Evolutionary conservation across 1,284 basidiomycete genomes (phyloP), one percentile per base, ranked within the genome.

Genomic region (Leccinum pachyderme): DNA sequence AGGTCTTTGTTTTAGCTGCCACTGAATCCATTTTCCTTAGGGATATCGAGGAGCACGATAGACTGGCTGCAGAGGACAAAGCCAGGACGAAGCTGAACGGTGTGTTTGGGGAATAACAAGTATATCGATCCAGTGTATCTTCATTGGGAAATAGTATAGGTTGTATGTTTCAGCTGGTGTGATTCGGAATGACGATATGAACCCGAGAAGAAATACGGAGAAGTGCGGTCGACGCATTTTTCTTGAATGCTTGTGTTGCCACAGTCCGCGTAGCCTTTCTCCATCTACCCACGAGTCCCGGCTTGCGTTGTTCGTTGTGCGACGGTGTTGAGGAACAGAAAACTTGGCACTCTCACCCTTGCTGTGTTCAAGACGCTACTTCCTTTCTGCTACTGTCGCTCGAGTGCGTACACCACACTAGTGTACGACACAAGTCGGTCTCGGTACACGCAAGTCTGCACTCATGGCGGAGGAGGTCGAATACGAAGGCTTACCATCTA

Each of bases 31-130:
- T 12, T 48, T 51, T 47, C 52, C 3, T 41, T 65, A 91, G 89
- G 56, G 80, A 90, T 63, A 91, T 92, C 63, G 88, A 89, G 57
- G 85, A 86, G 64, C 89, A 92, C 65, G 88, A 92, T 66, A 75
- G 75, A 33, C 75, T 83, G 22, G 87, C 86, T 15, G 72, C 72
- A 47, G 63, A 55, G 72, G 77, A 71, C 61, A 63, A 69, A 65
- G 29, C 53, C 49, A 57, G 6, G 37, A 15, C 32, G 32, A 33
- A 22, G 22, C 27, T 48, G 31, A 35, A 25, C 2, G 59, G 65
- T 59, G 31, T n/a, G 37, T 12, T 41, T 41, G 2, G 37, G 37
- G 37, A 37, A n/a, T 18, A 4, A 37, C 18, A 15, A 37, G 35
- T 3, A 9, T 33, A 7, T 33, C 6, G 13, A 33, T 37, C 33